Percentiles rank a stretch among this genome's conserved stretches.
Conservation (phyloP, 495 filamentous ascomycete genomes). For the Astrocystis sublimbata region DNA sequence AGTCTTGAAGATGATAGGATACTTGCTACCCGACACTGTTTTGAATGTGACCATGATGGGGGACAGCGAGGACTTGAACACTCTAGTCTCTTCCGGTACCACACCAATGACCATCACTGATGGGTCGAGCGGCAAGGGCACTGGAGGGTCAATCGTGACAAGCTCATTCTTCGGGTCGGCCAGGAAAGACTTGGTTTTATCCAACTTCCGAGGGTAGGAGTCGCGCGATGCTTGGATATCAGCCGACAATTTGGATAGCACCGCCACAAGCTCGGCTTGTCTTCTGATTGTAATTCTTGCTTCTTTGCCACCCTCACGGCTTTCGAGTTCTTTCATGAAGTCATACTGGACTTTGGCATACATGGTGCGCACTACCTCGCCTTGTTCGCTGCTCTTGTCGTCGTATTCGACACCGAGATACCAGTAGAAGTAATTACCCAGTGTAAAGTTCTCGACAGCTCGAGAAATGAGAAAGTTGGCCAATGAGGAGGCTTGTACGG, state of each 20-base stretch:
- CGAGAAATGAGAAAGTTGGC: constrained; percentile 86
- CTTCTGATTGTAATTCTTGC: constrained; percentile 73
- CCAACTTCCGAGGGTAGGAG: constrained; percentile 73
- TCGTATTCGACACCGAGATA: constrained; percentile 96
- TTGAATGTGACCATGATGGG: constrained; percentile 91
- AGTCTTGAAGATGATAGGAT: constrained; percentile 94
- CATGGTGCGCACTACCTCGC: constrained; percentile 71
- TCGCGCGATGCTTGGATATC: constrained; percentile 83
- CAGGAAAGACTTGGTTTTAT: constrained; percentile 77
- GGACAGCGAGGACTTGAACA: constrained; percentile 93
- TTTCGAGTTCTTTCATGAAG: constrained; percentile 83
- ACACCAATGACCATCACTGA: constrained; percentile 75
- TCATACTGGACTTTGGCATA: constrained; percentile 92
- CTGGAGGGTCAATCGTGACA: constrained; percentile 74
- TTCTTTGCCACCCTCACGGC: constrained; percentile 62
- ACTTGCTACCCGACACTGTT: constrained; percentile 71
- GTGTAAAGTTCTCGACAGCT: constrained; percentile 79
- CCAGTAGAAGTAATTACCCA: constrained; percentile 97
- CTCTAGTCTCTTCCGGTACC: constrained; percentile 79
- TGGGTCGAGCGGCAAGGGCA: constrained; percentile 89
- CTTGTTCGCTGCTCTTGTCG: constrained; percentile 71
- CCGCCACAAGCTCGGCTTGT: constrained; percentile 85
- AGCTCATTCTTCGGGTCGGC: constrained; percentile 90
- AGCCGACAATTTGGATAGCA: constrained; percentile 86
- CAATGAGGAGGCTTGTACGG: constrained; percentile 79